phyloP scores from a whole-genome alignment of 805 yeast species.

The Gaillardinia entomophila region DNA sequence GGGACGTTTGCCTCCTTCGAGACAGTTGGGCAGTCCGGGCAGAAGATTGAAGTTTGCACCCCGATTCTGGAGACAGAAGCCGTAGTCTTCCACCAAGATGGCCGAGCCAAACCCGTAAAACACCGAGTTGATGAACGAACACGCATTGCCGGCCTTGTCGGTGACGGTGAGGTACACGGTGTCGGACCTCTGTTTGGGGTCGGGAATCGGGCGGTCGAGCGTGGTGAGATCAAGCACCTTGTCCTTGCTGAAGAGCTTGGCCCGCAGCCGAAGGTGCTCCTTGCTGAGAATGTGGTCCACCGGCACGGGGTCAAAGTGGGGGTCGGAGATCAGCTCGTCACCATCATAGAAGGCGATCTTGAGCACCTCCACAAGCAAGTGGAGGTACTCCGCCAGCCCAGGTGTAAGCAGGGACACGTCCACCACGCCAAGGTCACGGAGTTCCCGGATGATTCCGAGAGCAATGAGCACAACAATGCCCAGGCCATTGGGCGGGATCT shows the following conservation, averaged over 20 bases:
- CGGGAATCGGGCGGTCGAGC: constrained; percentile 50
- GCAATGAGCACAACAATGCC: constrained; percentile 73
- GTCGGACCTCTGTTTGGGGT: constrained; percentile 56
- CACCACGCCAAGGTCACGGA: constrained; percentile 39
- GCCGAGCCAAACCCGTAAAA: constrained; percentile 67
- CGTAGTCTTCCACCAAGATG: constrained; percentile 56
- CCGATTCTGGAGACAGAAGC: constrained; percentile 70
- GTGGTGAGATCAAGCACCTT: constrained; percentile 36
- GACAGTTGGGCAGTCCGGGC: constrained; percentile 50
- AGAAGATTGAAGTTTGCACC: constrained; percentile 69
- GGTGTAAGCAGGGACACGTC: constrained; percentile 44
- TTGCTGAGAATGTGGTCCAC: constrained; percentile 40
- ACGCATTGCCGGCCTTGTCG: constrained; percentile 70
- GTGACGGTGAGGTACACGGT: constrained; percentile 65
- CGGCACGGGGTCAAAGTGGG: constrained; percentile 34
- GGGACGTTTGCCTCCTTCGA: constrained; percentile 67
- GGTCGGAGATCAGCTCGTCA: constrained; percentile 68
- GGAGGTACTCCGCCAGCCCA: constrained; percentile 67
- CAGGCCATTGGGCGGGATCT: constrained; percentile 81
- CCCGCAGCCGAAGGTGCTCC: constrained; percentile 46
- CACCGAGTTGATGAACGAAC: constrained; percentile 74
- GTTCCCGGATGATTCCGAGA: constrained; percentile 55
- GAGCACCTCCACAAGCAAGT: constrained; percentile 62
- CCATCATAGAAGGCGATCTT: constrained; percentile 72
- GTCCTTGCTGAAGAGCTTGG: constrained; percentile 36